Percentiles rank a stretch among this genome's conserved stretches.
phyloP scores from a whole-genome alignment of 2,329 filamentous ascomycete genomes.

The Ophiostoma australiae region DNA sequence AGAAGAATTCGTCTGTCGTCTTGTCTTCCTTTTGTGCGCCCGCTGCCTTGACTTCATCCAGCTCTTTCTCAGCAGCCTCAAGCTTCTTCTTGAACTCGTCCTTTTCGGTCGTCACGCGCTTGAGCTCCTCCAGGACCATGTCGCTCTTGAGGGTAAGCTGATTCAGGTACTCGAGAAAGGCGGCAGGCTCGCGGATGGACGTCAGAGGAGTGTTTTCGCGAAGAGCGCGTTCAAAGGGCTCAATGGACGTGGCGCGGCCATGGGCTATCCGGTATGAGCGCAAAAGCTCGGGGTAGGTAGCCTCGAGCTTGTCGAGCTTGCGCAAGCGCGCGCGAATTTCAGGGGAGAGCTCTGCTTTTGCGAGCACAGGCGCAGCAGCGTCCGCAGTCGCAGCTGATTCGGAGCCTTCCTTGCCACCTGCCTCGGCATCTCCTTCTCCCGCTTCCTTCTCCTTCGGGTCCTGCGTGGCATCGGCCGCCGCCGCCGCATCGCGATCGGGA shows the following conservation, averaged over 20 bases:
- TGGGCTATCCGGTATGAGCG: constrained; percentile 91
- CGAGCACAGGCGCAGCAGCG: not conserved
- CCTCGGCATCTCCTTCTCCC: not conserved
- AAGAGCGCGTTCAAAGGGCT: constrained; percentile 85
- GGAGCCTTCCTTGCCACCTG: constrained; percentile 8
- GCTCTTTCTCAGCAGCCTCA: constrained; percentile 63
- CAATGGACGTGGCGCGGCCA: constrained; percentile 76
- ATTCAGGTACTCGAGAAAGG: constrained; percentile 83
- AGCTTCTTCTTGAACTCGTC: constrained; percentile 74
- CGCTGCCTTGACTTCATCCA: constrained; percentile 44
- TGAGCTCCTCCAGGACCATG: constrained; percentile 92
- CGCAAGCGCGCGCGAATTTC: constrained; percentile 72
- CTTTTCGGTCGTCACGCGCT: constrained; percentile 75
- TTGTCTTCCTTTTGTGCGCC: constrained; percentile 35
- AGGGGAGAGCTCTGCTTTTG: constrained; percentile 56
- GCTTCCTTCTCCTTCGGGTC: not conserved
- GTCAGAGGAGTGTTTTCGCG: constrained; percentile 89
- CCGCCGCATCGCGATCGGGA: not conserved
- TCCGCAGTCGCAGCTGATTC: not conserved
- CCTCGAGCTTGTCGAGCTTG: constrained; percentile 85
- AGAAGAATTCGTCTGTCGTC: constrained; percentile 72
- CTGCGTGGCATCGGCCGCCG: not conserved
- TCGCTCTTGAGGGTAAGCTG: constrained; percentile 80
- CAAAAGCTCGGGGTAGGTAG: constrained; percentile 85
- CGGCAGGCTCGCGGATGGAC: constrained; percentile 78